Conservation (phyloP, 768 basidiomycete genomes). For the Leucocoprinus sp. region DNA sequence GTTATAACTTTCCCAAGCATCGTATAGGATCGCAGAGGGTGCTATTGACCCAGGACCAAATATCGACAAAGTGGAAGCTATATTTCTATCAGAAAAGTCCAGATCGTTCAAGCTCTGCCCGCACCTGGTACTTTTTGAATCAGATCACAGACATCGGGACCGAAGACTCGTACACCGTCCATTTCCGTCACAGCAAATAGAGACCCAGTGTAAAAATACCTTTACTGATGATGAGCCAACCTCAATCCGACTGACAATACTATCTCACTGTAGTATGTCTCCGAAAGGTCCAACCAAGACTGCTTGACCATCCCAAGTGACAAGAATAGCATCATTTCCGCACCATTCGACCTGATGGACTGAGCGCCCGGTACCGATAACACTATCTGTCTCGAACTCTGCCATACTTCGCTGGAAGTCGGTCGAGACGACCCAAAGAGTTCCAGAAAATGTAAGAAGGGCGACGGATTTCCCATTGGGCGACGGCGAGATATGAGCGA, state of each 20-base stretch:
- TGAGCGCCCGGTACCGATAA: constrained; percentile 45
- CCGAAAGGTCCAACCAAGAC: constrained; percentile 91
- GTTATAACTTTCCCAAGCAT: constrained; percentile 86
- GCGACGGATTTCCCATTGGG: constrained; percentile 93
- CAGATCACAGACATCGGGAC: constrained; percentile 75
- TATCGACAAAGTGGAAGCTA: constrained; percentile 72
- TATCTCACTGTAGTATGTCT: constrained; percentile 69
- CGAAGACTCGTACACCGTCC: constrained; percentile 84
- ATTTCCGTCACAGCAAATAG: constrained; percentile 77
- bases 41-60: constrained; percentile 91
- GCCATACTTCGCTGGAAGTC: constrained; percentile 87
- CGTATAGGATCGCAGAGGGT: constrained; percentile 84
- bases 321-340: constrained; percentile 87
- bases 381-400: constrained; percentile 68
- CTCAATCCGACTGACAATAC: background rate
- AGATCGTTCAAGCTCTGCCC: background rate
- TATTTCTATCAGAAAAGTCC: background rate
- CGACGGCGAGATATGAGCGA: constrained; percentile 78
- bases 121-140: constrained; percentile 89
- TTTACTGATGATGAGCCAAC: constrained; percentile 20
- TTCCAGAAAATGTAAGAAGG: constrained; percentile 61
- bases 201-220: constrained; percentile 73
- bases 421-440: constrained; percentile 89
- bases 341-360: constrained; percentile 87
- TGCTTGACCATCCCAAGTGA: constrained; percentile 73